A percentile compares a stretch with the other conserved stretches of the same genome.
phyloP scores from a whole-genome alignment of 164 flowering plant genomes.

The Liriodendron chinense region DNA sequence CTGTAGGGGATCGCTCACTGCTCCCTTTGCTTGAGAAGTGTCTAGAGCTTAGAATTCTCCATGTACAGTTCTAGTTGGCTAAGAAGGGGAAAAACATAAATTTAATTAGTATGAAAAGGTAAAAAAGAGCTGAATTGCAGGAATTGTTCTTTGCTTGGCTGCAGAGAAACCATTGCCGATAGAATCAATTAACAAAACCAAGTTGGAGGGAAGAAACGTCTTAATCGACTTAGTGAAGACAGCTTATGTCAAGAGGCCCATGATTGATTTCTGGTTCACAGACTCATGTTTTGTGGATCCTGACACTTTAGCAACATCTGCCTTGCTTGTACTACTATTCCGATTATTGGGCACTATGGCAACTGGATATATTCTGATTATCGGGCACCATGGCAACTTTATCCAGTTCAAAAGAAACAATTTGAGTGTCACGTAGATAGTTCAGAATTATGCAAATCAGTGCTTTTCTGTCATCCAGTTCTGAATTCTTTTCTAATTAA shows the following conservation, averaged over 20 bases:
- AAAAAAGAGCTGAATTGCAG: neutral
- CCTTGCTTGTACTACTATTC: no score
- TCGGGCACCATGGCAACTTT: neutral
- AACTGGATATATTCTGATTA: neutral
- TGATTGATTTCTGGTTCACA: neutral
- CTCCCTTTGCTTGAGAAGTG: neutral
- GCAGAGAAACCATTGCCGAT: neutral
- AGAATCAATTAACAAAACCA: neutral
- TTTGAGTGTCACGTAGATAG: neutral
- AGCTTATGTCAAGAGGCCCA: neutral
- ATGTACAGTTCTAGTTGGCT: neutral
- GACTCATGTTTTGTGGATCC: neutral
- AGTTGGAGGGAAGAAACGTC: neutral
- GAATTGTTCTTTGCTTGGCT: neutral
- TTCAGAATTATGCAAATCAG: slow-evolving; percentile 3
- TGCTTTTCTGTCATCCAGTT: neutral
- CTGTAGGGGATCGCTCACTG: neutral
- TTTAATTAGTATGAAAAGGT: neutral
- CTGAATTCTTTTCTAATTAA: neutral
- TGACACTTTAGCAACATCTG: neutral
- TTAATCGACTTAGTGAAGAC: neutral
- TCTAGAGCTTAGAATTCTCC: neutral
- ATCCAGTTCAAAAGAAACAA: neutral
- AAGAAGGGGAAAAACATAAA: neutral
- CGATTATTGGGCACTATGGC: neutral